Conservation (phyloP, 1,139 yeast genomes). For the Geotrichum siamense region DNA sequence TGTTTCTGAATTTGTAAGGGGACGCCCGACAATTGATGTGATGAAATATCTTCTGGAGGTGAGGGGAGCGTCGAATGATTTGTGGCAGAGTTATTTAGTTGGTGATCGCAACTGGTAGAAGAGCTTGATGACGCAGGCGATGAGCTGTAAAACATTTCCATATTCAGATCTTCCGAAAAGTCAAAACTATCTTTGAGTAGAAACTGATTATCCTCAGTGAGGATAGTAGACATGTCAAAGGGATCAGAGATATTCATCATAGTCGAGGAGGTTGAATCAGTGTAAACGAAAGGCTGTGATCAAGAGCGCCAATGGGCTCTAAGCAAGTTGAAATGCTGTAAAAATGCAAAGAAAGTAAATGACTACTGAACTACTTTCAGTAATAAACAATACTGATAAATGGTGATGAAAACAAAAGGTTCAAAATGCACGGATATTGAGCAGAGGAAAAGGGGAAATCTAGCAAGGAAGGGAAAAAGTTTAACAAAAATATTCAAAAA, state of each 20-base stretch:
- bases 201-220: slow-evolving; percentile 3
- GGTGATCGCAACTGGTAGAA: slow-evolving; percentile 1
- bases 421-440: not conserved
- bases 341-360: too few relatives aligned
- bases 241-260: slow-evolving; percentile 3
- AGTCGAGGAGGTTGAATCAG: too few relatives aligned
- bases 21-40: not conserved
- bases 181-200: slow-evolving; percentile 19
- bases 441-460: not conserved
- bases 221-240: slow-evolving; percentile 1
- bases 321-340: too few relatives aligned
- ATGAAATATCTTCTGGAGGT: not conserved
- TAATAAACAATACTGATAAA: too few relatives aligned
- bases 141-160: slow-evolving; percentile 23
- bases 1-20: not conserved
- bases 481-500: not conserved
- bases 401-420: too few relatives aligned
- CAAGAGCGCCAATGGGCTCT: too few relatives aligned
- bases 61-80: not conserved
- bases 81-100: not conserved
- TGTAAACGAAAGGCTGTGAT: too few relatives aligned
- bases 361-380: too few relatives aligned
- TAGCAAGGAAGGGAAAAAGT: not conserved
- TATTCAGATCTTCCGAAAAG: slow-evolving; percentile 23
- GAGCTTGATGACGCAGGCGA: slow-evolving; percentile 11